phyloP scores from a whole-genome alignment of 176 grass and related monocot species.

The Raddia distichophylla region DNA sequence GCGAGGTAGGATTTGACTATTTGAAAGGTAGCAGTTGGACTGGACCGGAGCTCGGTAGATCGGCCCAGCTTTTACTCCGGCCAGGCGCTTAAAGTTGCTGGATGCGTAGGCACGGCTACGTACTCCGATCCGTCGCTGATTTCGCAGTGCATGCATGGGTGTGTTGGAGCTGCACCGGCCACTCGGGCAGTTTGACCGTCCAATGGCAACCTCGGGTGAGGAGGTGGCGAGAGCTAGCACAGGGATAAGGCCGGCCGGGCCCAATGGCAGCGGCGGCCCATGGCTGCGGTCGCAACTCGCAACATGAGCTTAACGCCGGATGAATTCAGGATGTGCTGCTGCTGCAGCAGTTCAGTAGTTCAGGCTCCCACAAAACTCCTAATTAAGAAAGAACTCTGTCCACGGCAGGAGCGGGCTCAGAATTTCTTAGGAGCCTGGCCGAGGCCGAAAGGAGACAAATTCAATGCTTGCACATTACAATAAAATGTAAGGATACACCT shows the following conservation, averaged over 20 bases:
- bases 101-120: slow-evolving; percentile 5
- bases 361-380: neutral
- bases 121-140: neutral
- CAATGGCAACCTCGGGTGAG: slow-evolving; percentile 1
- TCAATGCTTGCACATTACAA: too few relatives aligned
- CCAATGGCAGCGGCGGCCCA: neutral
- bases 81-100: slow-evolving; percentile 36
- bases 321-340: neutral
- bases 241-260: slow-evolving; percentile 3
- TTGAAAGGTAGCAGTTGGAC: slow-evolving; percentile 51
- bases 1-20: slow-evolving; percentile 59
- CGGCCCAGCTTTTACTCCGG: slow-evolving; percentile 32
- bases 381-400: too few relatives aligned
- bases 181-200: slow-evolving; percentile 48
- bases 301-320: neutral
- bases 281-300: neutral
- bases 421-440: too few relatives aligned
- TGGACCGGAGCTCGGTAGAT: neutral
- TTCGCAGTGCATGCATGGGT: neutral
- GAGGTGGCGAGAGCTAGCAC: neutral
- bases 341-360: neutral
- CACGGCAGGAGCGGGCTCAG: too few relatives aligned
- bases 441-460: too few relatives aligned
- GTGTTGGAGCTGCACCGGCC: slow-evolving; percentile 28
- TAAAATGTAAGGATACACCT: too few relatives aligned